These are phyloP conservation scores for Talaromyces sp. DNA, from an alignment of 2,329 filamentous ascomycete genomes.

Conservation along the genomic window DNA sequence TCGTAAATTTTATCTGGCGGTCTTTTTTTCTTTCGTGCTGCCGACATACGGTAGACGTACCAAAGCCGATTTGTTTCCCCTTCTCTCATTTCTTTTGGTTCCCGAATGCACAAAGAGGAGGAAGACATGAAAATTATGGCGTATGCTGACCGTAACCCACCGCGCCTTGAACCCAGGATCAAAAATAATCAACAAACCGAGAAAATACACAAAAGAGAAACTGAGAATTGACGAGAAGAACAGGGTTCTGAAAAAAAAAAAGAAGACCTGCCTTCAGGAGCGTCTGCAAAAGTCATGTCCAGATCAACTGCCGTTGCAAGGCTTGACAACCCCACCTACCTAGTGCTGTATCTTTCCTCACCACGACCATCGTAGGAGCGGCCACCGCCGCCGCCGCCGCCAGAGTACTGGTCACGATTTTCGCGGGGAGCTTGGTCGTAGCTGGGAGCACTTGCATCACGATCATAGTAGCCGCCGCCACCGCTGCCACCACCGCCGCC, in stretches of 20 bases:
- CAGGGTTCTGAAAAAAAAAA: slow-evolving; percentile 11
- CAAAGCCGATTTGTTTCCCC: slow-evolving; percentile 26
- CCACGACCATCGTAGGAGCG: slow-evolving; percentile 34
- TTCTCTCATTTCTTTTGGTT: slow-evolving; percentile 17
- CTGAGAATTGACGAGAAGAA: slow-evolving; percentile 16
- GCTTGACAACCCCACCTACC: slow-evolving; percentile 31
- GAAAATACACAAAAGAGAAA: slow-evolving; percentile 24
- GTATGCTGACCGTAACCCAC: slow-evolving; percentile 33
- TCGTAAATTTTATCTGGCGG: slow-evolving; percentile 25
- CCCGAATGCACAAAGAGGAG: slow-evolving; percentile 27
- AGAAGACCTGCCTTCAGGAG: slow-evolving; percentile 14
- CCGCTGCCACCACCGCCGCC: slow-evolving; percentile 21
- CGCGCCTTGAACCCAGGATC: slow-evolving; percentile 24
- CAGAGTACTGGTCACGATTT: slow-evolving; percentile 27
- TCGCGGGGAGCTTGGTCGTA: slow-evolving; percentile 39
- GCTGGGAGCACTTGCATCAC: slow-evolving; percentile 47
- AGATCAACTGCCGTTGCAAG: slow-evolving; percentile 8
- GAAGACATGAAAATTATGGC: slow-evolving; percentile 12
- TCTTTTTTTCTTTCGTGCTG: slow-evolving; percentile 24
- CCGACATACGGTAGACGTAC: slow-evolving; percentile 30
- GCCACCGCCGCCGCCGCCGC: slow-evolving; percentile 19
- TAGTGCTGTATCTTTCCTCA: slow-evolving; percentile 36
- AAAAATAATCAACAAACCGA: slow-evolving; percentile 29
- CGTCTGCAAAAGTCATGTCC: slow-evolving; percentile 8
- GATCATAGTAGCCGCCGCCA: slow-evolving; percentile 49